Evolutionary conservation across 2,329 filamentous ascomycete genomes (phyloP), one percentile per base, ranked within the genome.

Genomic region (Penicillium frequentans): DNA sequence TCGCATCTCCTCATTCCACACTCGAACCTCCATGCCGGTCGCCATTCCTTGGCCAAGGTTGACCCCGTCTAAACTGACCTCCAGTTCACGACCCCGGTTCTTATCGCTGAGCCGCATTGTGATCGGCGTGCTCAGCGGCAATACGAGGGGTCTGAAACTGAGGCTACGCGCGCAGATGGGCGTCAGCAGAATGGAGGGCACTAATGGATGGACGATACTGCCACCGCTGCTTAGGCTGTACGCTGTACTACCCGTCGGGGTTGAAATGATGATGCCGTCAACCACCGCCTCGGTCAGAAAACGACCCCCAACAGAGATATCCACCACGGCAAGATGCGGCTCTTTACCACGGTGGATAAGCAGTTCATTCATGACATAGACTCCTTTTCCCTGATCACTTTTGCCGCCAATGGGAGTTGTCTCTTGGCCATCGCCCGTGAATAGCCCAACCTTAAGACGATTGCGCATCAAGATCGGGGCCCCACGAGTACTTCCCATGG

Each of bases 221-320:
- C 95, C 95, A 3, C 95, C 95, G 3, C 89, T 90, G 63, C 90
- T 95, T n/a, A 99, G 82, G 57, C 90, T 95, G 78, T 99, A 99
- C 0, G 95, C 95, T 0, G 95, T 99, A 42, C 90, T 96, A 3
- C 95, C 95, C 0, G 95, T 99, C 0, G 95, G 95, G 0, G 93
- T 97, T 61, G 90, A 92, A 57, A 98, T 87, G 45, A 98, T 89
- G 74, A 99, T 96, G 50, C 95, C 95, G 73, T 99, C 95, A 1
- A 93, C 93, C 13, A 96, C 93, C 1, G 91, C 93, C 73, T 96
- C 92, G 1, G 95, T 99, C 46, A 99, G 81, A 68, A 95, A 96
- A 54, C 91, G 87, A 33, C 90, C 89, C 66, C 93, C 93, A 58
- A 98, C 89, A 68, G 87, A 95, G 44, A 99, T 90, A 69, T 96